Base-by-base conservation (phyloP, 2,329 filamentous ascomycete genomes). In the Pestalotiopsis sp. region DNA sequence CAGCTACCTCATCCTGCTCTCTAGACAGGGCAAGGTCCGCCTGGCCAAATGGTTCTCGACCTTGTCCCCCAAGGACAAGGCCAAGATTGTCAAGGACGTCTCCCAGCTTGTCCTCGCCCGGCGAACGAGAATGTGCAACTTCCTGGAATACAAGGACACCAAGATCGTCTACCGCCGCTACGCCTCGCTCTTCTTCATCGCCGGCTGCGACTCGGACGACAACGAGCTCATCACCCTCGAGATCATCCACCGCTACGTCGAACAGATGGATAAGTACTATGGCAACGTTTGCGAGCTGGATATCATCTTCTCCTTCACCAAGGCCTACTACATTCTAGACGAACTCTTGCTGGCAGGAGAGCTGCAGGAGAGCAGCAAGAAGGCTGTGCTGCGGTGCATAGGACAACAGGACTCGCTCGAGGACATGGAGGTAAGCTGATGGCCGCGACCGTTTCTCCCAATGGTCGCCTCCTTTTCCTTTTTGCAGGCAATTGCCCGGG, bases 211-310 rank as follows among this genome's bases (percentile, higher is more conserved):
- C 67, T 95, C 95, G n/a, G 94, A 94, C 72, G 96, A 99, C 83
- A 99, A 99, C 83, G 96, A 99, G 80, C 86, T 99, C 78, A 98
- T 98, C 80, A 97, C 94, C 27, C 93, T 99, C 79, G 96, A 99
- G 82, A 94, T 99, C 79, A 97, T 99, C 77, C 96, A 99, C 82
- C 94, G 96, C 83, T 99, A 99, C 81, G 96, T 99, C 79, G 96
- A 99, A 83, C 96, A 99, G 84, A 99, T 99, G 96, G 96, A 99
- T 87, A 99, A 99, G 82, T 99, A 99, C 86, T 99, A 98, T 82
- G 96, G 96, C 82, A 99, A 99, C 81, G 96, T 99, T 70, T 99
- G 96, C 90, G 96, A 99, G 85, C 89, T 99, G 73, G 95, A 98
- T 81, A 98, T 98, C 83, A 99, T 99, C 81, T 99, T 99, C 89